Conservation (phyloP, 129 eudicot species). For the Scalesia atractyloides region DNA sequence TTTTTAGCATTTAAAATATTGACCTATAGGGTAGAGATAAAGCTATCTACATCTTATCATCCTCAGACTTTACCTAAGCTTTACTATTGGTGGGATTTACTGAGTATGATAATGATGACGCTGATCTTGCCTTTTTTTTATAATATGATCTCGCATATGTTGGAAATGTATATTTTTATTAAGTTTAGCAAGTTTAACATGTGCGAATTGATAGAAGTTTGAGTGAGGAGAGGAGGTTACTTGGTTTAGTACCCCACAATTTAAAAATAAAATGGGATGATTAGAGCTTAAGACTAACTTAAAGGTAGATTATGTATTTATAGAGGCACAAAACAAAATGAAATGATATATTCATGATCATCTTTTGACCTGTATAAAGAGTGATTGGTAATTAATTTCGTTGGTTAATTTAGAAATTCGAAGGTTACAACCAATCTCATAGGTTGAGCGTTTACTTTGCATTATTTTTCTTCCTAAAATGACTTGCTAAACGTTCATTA, state of each 20-base stretch:
- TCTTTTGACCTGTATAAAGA: constrained; percentile 26
- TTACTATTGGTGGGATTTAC: no score
- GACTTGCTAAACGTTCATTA: background rate
- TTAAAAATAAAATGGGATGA: constrained; percentile 16
- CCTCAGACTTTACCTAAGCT: no score
- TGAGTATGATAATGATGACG: no score
- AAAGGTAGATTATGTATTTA: constrained; percentile 34
- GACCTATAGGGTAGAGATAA: no score
- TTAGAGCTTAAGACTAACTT: constrained; percentile 48
- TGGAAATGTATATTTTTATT: no score
- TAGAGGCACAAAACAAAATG: constrained; percentile 26
- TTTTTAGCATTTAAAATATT: no score
- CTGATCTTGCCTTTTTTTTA: no score
- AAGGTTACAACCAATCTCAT: background rate
- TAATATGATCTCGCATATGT: no score
- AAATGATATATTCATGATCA: constrained; percentile 13
- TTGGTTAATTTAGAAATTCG: background rate
- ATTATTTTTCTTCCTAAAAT: background rate
- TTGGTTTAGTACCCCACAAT: constrained; percentile 20
- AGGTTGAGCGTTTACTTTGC: background rate
- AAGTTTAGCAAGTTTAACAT: background rate
- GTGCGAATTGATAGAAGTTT: constrained; percentile 1
- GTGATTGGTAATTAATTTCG: constrained; percentile 24
- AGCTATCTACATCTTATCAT: no score
- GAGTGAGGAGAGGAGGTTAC: constrained; percentile 11